Percentiles rank a stretch among this genome's conserved stretches.
Conservation (phyloP, 495 filamentous ascomycete genomes). For the Podospora bellae-mahoneyi region DNA sequence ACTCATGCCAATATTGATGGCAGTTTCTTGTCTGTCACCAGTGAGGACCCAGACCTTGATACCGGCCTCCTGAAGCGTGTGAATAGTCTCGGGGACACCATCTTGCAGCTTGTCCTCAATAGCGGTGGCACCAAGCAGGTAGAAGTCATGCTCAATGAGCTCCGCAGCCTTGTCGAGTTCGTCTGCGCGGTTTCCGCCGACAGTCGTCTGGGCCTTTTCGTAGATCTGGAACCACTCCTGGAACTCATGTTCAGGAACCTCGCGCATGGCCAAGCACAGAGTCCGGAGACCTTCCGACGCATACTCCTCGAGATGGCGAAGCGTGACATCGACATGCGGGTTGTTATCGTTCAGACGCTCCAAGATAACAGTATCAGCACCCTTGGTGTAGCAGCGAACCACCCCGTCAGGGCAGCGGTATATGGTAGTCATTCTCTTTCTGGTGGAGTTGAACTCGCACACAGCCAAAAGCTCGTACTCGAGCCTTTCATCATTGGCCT, state of each 20-base stretch:
- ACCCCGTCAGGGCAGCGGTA: slow-evolving; percentile 96
- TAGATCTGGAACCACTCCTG: slow-evolving; percentile 84
- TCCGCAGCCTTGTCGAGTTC: slow-evolving; percentile 98
- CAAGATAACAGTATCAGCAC: slow-evolving; percentile 94
- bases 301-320: slow-evolving; percentile 96
- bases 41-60: slow-evolving; percentile 99
- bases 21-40: slow-evolving; percentile 96
- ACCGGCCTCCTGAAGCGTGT: slow-evolving; percentile 92
- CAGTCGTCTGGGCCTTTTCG: slow-evolving; percentile 85
- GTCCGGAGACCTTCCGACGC: slow-evolving; percentile 94
- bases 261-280: slow-evolving; percentile 91
- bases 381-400: slow-evolving; percentile 90
- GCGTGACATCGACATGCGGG: slow-evolving; percentile 78
- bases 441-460: slow-evolving; percentile 97
- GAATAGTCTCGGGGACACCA: slow-evolving; percentile 97
- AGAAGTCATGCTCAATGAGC: slow-evolving; percentile 87
- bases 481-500: slow-evolving; percentile 62
- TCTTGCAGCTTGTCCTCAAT: slow-evolving; percentile 98
- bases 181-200: slow-evolving; percentile 86
- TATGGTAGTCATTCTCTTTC: slow-evolving; percentile 97
- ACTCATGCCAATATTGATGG: slow-evolving; percentile 99
- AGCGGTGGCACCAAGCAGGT: slow-evolving; percentile 89
- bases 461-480: slow-evolving; percentile 94
- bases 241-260: slow-evolving; percentile 87
- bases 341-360: slow-evolving; percentile 79